phyloP scores from a whole-genome alignment of 176 grass and related monocot species.

The Zoysia pacifica region DNA sequence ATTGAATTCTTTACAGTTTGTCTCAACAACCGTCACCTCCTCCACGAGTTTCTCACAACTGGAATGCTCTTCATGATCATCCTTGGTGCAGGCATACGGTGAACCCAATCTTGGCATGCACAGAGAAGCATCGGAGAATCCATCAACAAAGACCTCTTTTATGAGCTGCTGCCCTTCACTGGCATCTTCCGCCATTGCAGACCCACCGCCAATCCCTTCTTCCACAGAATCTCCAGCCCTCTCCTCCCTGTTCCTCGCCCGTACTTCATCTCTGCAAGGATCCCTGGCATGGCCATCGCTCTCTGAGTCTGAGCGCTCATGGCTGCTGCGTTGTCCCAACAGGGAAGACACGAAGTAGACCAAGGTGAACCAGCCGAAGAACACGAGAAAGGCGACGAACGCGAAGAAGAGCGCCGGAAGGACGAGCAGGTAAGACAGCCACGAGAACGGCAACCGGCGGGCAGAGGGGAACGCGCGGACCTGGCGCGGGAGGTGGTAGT shows the following conservation, averaged over 20 bases:
- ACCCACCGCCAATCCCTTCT: not conserved
- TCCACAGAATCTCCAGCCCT: not conserved
- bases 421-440: constrained; percentile 25
- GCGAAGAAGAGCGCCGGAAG: constrained; percentile 32
- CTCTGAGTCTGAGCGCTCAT: not conserved
- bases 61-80: not conserved
- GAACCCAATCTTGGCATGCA: not conserved
- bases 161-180: not conserved
- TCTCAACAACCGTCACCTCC: not conserved
- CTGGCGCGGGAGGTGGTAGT: constrained; percentile 36
- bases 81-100: not conserved
- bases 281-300: not conserved
- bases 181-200: not conserved
- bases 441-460: constrained; percentile 7
- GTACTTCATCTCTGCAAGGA: not conserved
- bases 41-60: not conserved
- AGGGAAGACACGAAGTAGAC: constrained; percentile 29
- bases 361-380: constrained; percentile 45
- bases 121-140: not conserved
- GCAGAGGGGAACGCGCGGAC: constrained; percentile 5
- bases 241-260: not conserved
- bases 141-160: constrained; percentile 27
- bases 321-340: not conserved
- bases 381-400: constrained; percentile 27
- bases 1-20: not conserved